Conservation (phyloP, 768 basidiomycete genomes). For the Phlebiopsis gigantea region DNA sequence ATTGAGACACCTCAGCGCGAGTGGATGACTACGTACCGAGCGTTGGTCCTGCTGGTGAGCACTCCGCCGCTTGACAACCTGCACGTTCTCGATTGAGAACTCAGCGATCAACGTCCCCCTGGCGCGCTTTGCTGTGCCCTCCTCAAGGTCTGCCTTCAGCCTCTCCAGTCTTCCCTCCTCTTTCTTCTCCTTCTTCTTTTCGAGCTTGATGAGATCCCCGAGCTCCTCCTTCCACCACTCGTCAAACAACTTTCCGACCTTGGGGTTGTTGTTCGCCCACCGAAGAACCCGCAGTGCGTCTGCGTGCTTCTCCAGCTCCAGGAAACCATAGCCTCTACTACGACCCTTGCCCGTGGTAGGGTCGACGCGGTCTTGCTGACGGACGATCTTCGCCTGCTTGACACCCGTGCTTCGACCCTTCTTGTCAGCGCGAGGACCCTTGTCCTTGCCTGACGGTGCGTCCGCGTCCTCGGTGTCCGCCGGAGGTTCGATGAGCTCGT, state of each 20-base stretch:
- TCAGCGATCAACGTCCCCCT: constrained; percentile 75
- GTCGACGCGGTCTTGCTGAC: constrained; percentile 87
- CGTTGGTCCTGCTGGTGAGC: constrained; percentile 41
- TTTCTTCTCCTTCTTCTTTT: constrained; percentile 42
- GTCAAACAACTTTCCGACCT: constrained; percentile 57
- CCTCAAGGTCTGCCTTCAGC: constrained; percentile 50
- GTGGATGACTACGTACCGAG: constrained; percentile 21
- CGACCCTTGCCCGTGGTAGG: constrained; percentile 80
- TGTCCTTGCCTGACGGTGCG: constrained; percentile 16
- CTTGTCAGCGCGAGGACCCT: constrained; percentile 24
- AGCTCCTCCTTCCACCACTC: constrained; percentile 85
- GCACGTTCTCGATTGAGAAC: constrained; percentile 93
- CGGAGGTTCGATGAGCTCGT: constrained; percentile 58
- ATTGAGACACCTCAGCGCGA: background rate
- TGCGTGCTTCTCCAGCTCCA: constrained; percentile 83
- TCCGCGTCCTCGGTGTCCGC: constrained; percentile 23
- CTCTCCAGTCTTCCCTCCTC: constrained; percentile 51
- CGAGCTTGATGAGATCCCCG: constrained; percentile 49
- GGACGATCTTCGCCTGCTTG: constrained; percentile 89
- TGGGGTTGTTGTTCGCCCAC: constrained; percentile 90
- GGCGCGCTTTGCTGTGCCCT: constrained; percentile 37
- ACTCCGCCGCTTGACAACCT: constrained; percentile 76
- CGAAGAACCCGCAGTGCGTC: constrained; percentile 88
- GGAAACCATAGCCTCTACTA: constrained; percentile 92
- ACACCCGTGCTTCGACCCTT: constrained; percentile 43